These are phyloP conservation scores for Pythium graminicola DNA, from an alignment of 352 stramenopile genomes.

Conservation along the genomic window DNA sequence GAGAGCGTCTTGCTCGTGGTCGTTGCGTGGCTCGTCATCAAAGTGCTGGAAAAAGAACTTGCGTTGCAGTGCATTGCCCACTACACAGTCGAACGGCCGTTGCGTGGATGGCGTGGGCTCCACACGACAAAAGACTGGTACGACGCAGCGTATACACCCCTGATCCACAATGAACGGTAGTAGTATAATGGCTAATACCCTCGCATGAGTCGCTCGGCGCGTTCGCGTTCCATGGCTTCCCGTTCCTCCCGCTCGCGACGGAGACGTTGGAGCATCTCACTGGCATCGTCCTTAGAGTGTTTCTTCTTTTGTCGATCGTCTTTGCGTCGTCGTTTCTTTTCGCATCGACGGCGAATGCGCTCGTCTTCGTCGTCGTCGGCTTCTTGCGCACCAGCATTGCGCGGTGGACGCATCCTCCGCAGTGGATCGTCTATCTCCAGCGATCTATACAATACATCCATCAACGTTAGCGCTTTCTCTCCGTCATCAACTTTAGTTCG, in stretches of 20 bases:
- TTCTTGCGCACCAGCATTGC: not conserved
- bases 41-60: slow-evolving; percentile 65
- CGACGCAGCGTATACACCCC: slow-evolving; percentile 73
- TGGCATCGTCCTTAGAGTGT: not conserved
- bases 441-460: slow-evolving; percentile 4
- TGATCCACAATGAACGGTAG: slow-evolving; percentile 58
- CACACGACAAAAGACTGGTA: slow-evolving; percentile 86
- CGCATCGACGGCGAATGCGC: slow-evolving; percentile 4
- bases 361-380: slow-evolving; percentile 13
- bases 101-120: slow-evolving; percentile 68
- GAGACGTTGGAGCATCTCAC: slow-evolving; percentile 5
- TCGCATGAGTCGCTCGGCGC: slow-evolving; percentile 13
- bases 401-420: slow-evolving; percentile 10
- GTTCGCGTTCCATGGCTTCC: slow-evolving; percentile 13
- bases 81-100: slow-evolving; percentile 56
- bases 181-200: slow-evolving; percentile 2
- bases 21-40: slow-evolving; percentile 46
- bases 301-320: slow-evolving; percentile 11
- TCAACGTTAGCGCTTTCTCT: not conserved
- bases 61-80: slow-evolving; percentile 68
- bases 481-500: not conserved
- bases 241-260: slow-evolving; percentile 20
- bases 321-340: not conserved
- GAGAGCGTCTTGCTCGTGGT: slow-evolving; percentile 60
- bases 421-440: slow-evolving; percentile 13